These are phyloP conservation scores for Gloeostereum incarnatum DNA, from an alignment of 768 basidiomycete genomes.

Conservation along the genomic window DNA sequence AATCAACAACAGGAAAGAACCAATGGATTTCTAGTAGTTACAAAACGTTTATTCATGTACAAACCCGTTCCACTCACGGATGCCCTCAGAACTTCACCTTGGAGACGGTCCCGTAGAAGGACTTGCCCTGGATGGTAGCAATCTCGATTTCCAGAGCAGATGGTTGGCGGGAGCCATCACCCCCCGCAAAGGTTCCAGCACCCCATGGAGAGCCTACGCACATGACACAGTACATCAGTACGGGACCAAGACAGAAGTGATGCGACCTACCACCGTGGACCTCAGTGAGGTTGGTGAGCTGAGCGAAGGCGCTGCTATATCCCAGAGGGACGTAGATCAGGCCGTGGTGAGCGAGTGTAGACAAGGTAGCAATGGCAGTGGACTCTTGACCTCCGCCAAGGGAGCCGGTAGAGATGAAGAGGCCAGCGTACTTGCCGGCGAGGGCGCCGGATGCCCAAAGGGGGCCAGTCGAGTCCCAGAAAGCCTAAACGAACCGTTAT, in stretches of 20 bases:
- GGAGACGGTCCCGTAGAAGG: slow-evolving; percentile 41
- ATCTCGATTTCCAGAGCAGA: slow-evolving; percentile 46
- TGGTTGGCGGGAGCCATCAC: slow-evolving; percentile 53
- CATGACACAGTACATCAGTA: slow-evolving; percentile 1
- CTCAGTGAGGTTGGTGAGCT: slow-evolving; percentile 33
- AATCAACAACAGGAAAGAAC: too few species aligned
- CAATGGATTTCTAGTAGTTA: too few species aligned
- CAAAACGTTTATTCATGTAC: too few species aligned
- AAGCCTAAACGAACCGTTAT: slow-evolving; percentile 31
- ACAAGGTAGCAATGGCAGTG: slow-evolving; percentile 41
- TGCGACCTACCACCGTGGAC: slow-evolving; percentile 46
- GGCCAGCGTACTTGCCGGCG: slow-evolving; percentile 64
- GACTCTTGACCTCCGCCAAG: slow-evolving; percentile 77
- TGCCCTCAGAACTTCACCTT: slow-evolving; percentile 32
- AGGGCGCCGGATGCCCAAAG: slow-evolving; percentile 55
- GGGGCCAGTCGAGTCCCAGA: slow-evolving; percentile 70
- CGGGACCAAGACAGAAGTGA: background rate
- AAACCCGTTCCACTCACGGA: too few species aligned
- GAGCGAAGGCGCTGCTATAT: slow-evolving; percentile 38
- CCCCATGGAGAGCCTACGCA: slow-evolving; percentile 68
- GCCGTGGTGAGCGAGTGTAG: slow-evolving; percentile 64
- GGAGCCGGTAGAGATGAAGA: slow-evolving; percentile 67
- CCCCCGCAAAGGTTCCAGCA: slow-evolving; percentile 56
- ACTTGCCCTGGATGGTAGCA: slow-evolving; percentile 46
- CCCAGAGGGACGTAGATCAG: slow-evolving; percentile 68